Percentiles rank a stretch among this genome's conserved stretches.
phyloP scores from a whole-genome alignment of 208 protist species.

The Blechomonas ayalai region DNA sequence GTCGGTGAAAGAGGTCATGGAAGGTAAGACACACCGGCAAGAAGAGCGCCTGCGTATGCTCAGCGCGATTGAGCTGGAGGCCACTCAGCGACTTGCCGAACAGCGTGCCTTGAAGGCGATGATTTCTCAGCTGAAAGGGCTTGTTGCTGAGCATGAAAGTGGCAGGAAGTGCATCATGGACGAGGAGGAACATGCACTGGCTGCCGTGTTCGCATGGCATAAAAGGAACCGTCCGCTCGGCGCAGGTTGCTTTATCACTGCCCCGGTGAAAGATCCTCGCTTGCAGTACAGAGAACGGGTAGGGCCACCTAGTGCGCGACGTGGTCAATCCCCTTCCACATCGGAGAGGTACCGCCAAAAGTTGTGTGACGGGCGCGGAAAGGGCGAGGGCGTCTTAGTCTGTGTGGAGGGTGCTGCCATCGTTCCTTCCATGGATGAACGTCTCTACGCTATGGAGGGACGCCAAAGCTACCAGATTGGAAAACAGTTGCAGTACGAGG shows the following conservation, averaged over 20 bases:
- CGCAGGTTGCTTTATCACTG: conserved; percentile 19
- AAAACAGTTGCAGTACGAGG: conserved; percentile 15
- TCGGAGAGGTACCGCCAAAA: too few relatives aligned
- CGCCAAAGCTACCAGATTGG: conserved; percentile 15
- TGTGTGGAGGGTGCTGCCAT: too few relatives aligned
- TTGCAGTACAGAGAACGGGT: conserved; percentile 7
- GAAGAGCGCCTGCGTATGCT: conserved; percentile 10
- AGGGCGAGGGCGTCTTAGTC: too few relatives aligned
- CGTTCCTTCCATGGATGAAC: too few relatives aligned
- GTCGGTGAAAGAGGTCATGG: conserved; percentile 15
- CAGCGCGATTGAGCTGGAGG: conserved; percentile 34
- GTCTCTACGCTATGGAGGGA: conserved; percentile 23
- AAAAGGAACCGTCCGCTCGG: conserved; percentile 47
- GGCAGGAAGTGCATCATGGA: conserved; percentile 18
- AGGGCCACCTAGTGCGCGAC: too few relatives aligned
- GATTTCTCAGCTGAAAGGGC: conserved; percentile 10
- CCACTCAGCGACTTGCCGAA: conserved; percentile 13
- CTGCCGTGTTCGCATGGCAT: conserved; percentile 28
- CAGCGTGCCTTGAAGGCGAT: conserved; percentile 28
- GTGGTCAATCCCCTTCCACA: too few relatives aligned
- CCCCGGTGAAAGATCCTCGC: conserved; percentile 19
- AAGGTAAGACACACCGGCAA: conserved; percentile 17
- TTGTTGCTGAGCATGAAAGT: conserved; percentile 34
- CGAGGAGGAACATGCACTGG: conserved; percentile 29
- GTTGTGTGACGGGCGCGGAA: neutral